A percentile compares a stretch with the other conserved stretches of the same genome.
Conservation (phyloP, 2,329 filamentous ascomycete genomes). For the Aspergillus quadricinctus region DNA sequence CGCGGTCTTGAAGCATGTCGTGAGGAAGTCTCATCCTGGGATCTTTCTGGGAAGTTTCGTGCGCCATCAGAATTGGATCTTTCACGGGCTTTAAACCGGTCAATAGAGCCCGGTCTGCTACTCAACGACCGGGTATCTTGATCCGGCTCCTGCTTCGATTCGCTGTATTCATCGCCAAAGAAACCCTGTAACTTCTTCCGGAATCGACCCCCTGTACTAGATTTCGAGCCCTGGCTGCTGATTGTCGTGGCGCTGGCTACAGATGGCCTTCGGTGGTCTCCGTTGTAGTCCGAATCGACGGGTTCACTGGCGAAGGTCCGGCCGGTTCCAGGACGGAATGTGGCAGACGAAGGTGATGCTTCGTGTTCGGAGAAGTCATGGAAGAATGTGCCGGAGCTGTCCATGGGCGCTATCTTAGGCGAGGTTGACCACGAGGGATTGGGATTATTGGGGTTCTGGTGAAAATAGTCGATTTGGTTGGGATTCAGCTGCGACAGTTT, state of each 20-base stretch:
- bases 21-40: slow-evolving; percentile 56
- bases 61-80: slow-evolving; percentile 80
- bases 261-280: slow-evolving; percentile 78
- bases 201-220: slow-evolving; percentile 64
- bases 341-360: slow-evolving; percentile 62
- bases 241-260: slow-evolving; percentile 81
- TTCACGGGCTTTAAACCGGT: slow-evolving; percentile 60
- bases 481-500: slow-evolving; percentile 20
- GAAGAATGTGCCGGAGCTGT: slow-evolving; percentile 33
- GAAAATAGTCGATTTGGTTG: slow-evolving; percentile 15
- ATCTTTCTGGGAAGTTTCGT: slow-evolving; percentile 46
- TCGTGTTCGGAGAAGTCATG: slow-evolving; percentile 38
- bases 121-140: slow-evolving; percentile 51
- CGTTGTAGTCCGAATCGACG: slow-evolving; percentile 56
- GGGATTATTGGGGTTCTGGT: slow-evolving; percentile 26
- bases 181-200: slow-evolving; percentile 83
- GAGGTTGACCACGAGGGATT: slow-evolving; percentile 30
- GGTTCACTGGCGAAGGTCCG: slow-evolving; percentile 55
- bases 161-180: slow-evolving; percentile 82
- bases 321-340: slow-evolving; percentile 57
- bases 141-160: slow-evolving; percentile 62
- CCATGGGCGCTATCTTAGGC: slow-evolving; percentile 22
- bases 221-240: slow-evolving; percentile 78
- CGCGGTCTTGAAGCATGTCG: slow-evolving; percentile 72
- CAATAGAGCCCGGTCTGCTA: slow-evolving; percentile 31